Conservation (phyloP, 192 early-diverging fungal genomes). For the Gamsiella multidivaricata region DNA sequence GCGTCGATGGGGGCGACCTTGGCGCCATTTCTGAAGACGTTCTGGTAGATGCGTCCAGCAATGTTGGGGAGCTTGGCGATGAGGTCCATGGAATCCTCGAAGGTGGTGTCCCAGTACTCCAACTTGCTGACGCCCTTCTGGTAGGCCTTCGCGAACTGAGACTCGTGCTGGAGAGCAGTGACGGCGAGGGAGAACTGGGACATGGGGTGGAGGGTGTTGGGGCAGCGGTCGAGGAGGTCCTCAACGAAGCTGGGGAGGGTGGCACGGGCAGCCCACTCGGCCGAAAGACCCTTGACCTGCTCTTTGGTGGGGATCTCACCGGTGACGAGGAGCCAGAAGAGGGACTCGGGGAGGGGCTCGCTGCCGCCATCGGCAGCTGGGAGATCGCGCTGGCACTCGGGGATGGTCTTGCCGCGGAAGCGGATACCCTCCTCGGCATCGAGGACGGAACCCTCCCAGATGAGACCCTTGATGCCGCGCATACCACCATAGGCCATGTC, state of each 20-base stretch:
- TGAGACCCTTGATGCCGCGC: conserved; percentile 99
- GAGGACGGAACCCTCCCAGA: conserved; percentile 98
- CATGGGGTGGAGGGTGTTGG: conserved; percentile 99
- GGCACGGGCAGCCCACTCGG: conserved; percentile 96
- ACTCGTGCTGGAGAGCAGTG: conserved; percentile 97
- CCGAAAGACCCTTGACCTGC: conserved; percentile 90
- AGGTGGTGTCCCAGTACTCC: conserved; percentile 97
- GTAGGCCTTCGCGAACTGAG: conserved; percentile 97
- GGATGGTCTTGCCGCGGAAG: conserved; percentile 96
- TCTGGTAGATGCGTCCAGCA: conserved; percentile 99
- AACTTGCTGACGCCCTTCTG: conserved; percentile 89
- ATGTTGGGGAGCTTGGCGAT: conserved; percentile 98
- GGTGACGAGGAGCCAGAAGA: conserved; percentile 98
- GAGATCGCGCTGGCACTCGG: conserved; percentile 94
- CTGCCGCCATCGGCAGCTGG: conserved; percentile 87
- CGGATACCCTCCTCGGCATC: conserved; percentile 98
- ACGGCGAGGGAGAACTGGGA: conserved; percentile 97
- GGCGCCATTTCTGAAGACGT: conserved; percentile 95
- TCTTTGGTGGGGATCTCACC: conserved; percentile 95
- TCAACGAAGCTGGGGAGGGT: conserved; percentile 93
- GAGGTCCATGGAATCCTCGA: conserved; percentile 98
- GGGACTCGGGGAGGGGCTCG: conserved; percentile 97
- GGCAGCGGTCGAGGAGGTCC: conserved; percentile 98
- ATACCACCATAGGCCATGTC: conserved; percentile 99
- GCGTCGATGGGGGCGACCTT: conserved; percentile 88